Evolutionary conservation across 2,329 filamentous ascomycete genomes (phyloP), one percentile per base, ranked within the genome.

Genomic region (Colletotrichum shisoi): DNA sequence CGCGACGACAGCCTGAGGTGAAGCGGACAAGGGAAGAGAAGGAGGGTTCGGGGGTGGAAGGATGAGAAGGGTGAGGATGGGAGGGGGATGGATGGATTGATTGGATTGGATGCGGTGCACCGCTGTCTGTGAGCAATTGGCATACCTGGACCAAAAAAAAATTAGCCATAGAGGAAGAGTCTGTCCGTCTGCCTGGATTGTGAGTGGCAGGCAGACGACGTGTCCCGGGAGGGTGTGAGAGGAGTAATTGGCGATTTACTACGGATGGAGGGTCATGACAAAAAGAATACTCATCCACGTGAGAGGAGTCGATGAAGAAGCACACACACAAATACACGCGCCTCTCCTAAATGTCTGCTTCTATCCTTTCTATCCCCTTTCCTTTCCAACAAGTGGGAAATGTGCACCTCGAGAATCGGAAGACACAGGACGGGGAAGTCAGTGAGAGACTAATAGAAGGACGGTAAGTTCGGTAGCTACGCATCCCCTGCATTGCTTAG

Each of bases 1-100:
- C 61, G 61, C 63, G 53, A 49, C 58, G 51, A 63, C 46, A 52
- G 62, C 61, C 61, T 54, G 57, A 37, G 42, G 46, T 39, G 54
- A 34, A 24, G 46, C 34, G 56, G 62, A 37, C 53, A 46, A 31
- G 37, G 24, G 21, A 12, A 34, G 31, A 34, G 8, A 34, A 34
- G 31, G 12, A 45, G 21, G 17, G 27, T 45, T 58, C 17, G 51
- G 56, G 39, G 46, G 56, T 51, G 27, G 21, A 63, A 45, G 46
- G 42, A 56, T 39, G 27, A 39, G 46, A 63, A 67, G 54, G 42
- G 54, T 34, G 19, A 57, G 42, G 31, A 46, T 45, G 12, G 44
- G 56, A 39, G 44, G 21, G 42, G 44, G 27, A 60, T 11, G 45
- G 21, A 34, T 49, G 52, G 49, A 27, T 19, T 9, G 31, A 34